Conservation (phyloP, 2,329 filamentous ascomycete genomes). For the Diplocarpon rosae region DNA sequence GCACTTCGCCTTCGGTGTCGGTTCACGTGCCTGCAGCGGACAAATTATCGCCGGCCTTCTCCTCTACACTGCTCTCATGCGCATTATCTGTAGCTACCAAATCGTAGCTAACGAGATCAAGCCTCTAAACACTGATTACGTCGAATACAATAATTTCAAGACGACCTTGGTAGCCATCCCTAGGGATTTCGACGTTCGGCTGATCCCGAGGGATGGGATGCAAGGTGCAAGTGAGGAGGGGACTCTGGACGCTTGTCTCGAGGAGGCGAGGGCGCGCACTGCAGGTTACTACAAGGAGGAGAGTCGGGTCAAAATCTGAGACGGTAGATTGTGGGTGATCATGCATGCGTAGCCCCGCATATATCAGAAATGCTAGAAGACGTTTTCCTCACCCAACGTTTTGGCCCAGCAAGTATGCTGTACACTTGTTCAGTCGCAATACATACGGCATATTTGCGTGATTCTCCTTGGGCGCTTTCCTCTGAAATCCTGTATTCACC, state of each 20-base stretch:
- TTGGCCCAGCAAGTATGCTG: too few relatives aligned
- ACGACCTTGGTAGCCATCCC: conserved; percentile 49
- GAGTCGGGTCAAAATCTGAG: conserved; percentile 7
- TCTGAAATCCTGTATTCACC: too few relatives aligned
- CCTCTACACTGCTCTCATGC: conserved; percentile 38
- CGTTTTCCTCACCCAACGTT: too few relatives aligned
- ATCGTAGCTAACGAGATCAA: conserved; percentile 36
- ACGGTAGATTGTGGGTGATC: too few relatives aligned
- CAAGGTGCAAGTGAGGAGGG: conserved; percentile 6
- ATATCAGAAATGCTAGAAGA: too few relatives aligned
- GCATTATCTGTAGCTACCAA: conserved; percentile 37
- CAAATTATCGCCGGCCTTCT: conserved; percentile 40
- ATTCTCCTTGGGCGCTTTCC: too few relatives aligned
- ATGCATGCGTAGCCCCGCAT: too few relatives aligned
- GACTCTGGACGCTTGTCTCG: conserved; percentile 15
- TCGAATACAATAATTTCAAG: conserved; percentile 51
- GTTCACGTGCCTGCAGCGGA: conserved; percentile 40
- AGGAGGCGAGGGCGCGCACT: conserved; percentile 17
- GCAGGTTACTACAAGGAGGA: conserved; percentile 21
- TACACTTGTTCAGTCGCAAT: too few relatives aligned
- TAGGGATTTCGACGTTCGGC: conserved; percentile 43
- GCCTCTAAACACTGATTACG: conserved; percentile 50
- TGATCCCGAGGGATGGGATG: conserved; percentile 38
- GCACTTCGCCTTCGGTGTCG: conserved; percentile 42
- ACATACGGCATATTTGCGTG: too few relatives aligned